Evolutionary conservation across 2,329 filamentous ascomycete species (phyloP).

Genomic region (Sporothrix globosa): DNA sequence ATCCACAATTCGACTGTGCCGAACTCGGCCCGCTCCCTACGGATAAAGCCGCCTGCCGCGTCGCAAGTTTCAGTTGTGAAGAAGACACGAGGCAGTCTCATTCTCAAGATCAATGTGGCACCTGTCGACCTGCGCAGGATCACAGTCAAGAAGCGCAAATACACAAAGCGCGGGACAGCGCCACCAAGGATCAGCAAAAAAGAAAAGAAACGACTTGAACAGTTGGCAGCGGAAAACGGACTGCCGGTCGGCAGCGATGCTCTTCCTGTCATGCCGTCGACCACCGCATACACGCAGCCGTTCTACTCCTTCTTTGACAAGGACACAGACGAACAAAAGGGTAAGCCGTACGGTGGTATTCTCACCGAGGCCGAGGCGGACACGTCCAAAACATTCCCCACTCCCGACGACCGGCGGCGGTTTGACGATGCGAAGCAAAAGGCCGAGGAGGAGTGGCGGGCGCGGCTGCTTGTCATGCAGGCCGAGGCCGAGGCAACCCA

Average conservation of each 20-base stretch:
- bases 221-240: slow-evolving; percentile 22
- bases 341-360: slow-evolving; percentile 94
- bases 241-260: slow-evolving; percentile 1
- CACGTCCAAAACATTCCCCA: slow-evolving; percentile 84
- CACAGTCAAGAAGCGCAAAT: slow-evolving; percentile 59
- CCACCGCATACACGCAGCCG: slow-evolving; percentile 65
- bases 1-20: slow-evolving; percentile 45
- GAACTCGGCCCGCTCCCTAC: slow-evolving; percentile 60
- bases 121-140: slow-evolving; percentile 64
- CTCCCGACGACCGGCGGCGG: slow-evolving; percentile 75
- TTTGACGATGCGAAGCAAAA: slow-evolving; percentile 90
- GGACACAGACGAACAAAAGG: slow-evolving; percentile 84
- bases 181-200: slow-evolving; percentile 41
- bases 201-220: slow-evolving; percentile 30
- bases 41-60: slow-evolving; percentile 52
- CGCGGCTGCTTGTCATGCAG: slow-evolving; percentile 62
- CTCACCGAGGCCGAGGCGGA: slow-evolving; percentile 87
- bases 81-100: slow-evolving; percentile 50
- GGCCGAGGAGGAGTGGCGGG: slow-evolving; percentile 89
- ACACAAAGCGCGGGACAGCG: slow-evolving; percentile 53
- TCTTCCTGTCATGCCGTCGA: slow-evolving; percentile 29
- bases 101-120: slow-evolving; percentile 63
- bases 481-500: slow-evolving; percentile 65
- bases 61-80: slow-evolving; percentile 49
- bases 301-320: slow-evolving; percentile 90